Base-by-base conservation (phyloP, 164 flowering plant species). In the Chimonanthus praecox region DNA sequence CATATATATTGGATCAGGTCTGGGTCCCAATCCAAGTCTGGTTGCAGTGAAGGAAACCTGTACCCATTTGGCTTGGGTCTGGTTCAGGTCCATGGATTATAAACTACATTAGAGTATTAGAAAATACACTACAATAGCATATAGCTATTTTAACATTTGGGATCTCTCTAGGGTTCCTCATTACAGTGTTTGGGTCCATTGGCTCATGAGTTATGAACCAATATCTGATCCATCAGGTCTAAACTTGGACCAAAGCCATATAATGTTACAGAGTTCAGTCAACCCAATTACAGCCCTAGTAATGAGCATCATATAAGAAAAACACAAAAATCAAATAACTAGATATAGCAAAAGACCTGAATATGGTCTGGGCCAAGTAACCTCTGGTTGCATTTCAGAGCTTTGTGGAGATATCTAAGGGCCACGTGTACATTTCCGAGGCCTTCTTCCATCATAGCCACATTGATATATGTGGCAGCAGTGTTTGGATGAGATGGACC, bases 361-460 rank as follows among this genome's bases (percentile, higher is more conserved):
- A 95, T 95, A 81, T 95, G 99, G 64, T 95, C 99, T 72, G 98
- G 97, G 47, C 99, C 99, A 49, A 95, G 96, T 83, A 93, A 88
- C 77, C 81, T 84, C 78, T 95, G 97, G 86, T 95, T 95, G 80
- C 98, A 95, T 80, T 95, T 93, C 67, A 95, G 84, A 78, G 98
- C 99, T 83, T 95, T 92, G 80, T 95, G 99, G 69, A 95, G 94
- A 81, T 95, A 95, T 86, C 99, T 86, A 46, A 95, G 93, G 67
- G 99, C 99, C 78, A 93, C 94, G 82, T 93, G 99, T 66, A 95
- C 99, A 83, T 95, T 93, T 66, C 99, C 99, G 15, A 95, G 88
- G 73, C 99, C 99, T 88, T 95, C 99, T 84, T 95, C 99, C 99
- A 95, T 93, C 99, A 95, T 95, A 50, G 99, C 98, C 64, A 95